These are phyloP conservation scores for Tricholoma sp. DNA, from an alignment of 768 basidiomycete genomes.

Conservation along the genomic window DNA sequence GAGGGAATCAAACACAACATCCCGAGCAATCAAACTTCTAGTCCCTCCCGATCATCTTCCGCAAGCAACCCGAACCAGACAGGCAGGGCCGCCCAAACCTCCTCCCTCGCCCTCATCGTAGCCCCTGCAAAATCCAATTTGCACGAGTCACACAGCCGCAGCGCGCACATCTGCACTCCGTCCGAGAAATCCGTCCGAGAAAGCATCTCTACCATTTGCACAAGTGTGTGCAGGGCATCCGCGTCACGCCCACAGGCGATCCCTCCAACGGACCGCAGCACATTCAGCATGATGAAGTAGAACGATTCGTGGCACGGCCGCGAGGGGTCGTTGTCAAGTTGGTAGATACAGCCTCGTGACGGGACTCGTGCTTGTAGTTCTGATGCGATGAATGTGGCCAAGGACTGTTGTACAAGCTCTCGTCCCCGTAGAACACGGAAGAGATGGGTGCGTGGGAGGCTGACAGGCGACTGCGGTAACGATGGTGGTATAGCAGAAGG, in stretches of 20 bases:
- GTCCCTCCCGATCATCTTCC: background rate
- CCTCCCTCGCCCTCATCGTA: constrained; percentile 40
- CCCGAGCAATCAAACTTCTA: no score
- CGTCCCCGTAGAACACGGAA: constrained; percentile 53
- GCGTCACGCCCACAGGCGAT: constrained; percentile 70
- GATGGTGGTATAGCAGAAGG: background rate
- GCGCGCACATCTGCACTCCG: constrained; percentile 46
- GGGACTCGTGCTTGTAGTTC: constrained; percentile 49
- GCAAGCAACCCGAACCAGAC: constrained; percentile 54
- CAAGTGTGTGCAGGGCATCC: constrained; percentile 66
- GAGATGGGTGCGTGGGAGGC: constrained; percentile 17
- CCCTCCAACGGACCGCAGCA: constrained; percentile 65
- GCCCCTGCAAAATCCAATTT: constrained; percentile 40
- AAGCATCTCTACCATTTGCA: constrained; percentile 69
- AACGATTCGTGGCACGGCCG: constrained; percentile 60
- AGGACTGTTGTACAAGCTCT: constrained; percentile 56
- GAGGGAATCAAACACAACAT: no score
- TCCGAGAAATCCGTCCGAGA: constrained; percentile 66
- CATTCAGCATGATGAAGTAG: constrained; percentile 72
- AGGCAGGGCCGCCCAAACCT: constrained; percentile 59
- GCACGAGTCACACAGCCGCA: constrained; percentile 49
- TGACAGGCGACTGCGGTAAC: constrained; percentile 25
- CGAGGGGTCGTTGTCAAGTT: constrained; percentile 26
- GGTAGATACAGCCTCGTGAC: constrained; percentile 44
- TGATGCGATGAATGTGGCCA: constrained; percentile 53